These are phyloP conservation scores for Ceratopteris richardii DNA, from an alignment of 75 land plant species.

Conservation along the genomic window DNA sequence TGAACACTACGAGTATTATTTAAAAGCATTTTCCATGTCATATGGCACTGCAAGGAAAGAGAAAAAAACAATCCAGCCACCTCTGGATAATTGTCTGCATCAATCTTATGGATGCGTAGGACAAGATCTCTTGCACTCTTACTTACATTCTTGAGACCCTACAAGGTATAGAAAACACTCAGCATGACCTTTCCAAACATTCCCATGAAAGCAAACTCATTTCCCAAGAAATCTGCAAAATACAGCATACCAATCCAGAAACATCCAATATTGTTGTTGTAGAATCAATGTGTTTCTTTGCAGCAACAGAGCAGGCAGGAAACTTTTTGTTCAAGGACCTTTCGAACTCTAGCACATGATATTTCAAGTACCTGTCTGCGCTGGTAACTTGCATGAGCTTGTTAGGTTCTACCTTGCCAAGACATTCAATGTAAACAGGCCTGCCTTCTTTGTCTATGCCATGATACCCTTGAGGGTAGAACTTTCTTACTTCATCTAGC, in stretches of 20 bases:
- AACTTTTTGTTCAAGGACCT: constrained; percentile 46
- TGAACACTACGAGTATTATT: neutral
- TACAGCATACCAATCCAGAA: constrained; percentile 54
- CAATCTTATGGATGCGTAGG: constrained; percentile 54
- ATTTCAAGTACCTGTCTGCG: constrained; percentile 55
- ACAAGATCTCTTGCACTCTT: constrained; percentile 64
- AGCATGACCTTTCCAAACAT: neutral
- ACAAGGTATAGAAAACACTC: constrained; percentile 5
- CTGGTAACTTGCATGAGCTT: constrained; percentile 60
- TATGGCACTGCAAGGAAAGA: constrained; percentile 1
- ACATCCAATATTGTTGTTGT: constrained; percentile 74
- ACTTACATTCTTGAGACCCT: constrained; percentile 58
- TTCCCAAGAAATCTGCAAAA: neutral
- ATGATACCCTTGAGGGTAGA: constrained; percentile 73
- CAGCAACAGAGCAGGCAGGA: constrained; percentile 72
- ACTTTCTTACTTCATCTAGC: constrained; percentile 35
- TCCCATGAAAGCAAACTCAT: neutral
- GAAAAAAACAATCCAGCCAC: constrained; percentile 28
- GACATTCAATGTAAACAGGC: constrained; percentile 58
- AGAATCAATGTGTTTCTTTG: constrained; percentile 53
- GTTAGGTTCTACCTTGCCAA: constrained; percentile 51
- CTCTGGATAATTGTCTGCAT: constrained; percentile 82
- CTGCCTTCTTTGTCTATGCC: constrained; percentile 82
- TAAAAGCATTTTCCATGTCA: neutral
- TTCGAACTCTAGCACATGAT: constrained; percentile 68